These are phyloP conservation scores for Aureobasidium sp. DNA, from an alignment of 2,329 filamentous ascomycete genomes.

Conservation along the genomic window DNA sequence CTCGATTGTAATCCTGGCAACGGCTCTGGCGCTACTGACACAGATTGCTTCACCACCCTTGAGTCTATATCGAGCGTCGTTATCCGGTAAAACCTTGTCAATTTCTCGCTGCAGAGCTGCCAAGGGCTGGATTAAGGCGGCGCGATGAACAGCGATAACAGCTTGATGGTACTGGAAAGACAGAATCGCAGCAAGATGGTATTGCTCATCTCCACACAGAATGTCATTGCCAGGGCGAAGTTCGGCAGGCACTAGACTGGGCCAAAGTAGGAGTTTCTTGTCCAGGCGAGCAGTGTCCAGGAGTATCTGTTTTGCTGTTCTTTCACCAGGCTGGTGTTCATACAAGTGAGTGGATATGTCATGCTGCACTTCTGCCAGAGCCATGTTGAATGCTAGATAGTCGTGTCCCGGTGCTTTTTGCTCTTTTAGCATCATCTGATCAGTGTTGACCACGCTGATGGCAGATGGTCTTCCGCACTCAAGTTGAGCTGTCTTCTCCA, in stretches of 20 bases:
- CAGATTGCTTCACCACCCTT: constrained; percentile 9
- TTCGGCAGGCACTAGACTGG: constrained; percentile 4
- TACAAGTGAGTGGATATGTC: constrained; percentile 13
- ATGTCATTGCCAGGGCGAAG: constrained; percentile 7
- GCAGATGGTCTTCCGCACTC: constrained; percentile 12
- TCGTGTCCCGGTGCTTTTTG: constrained; percentile 6
- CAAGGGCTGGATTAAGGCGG: neutral
- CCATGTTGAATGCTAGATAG: constrained; percentile 7
- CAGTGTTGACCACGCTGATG: constrained; percentile 3
- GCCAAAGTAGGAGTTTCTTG: constrained; percentile 6
- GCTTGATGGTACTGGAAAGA: constrained; percentile 15
- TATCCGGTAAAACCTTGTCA: neutral
- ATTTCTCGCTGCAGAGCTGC: constrained; percentile 9
- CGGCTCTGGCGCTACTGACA: constrained; percentile 5
- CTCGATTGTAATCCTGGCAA: constrained; percentile 4
- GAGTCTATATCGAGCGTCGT: constrained; percentile 2
- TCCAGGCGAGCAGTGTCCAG: constrained; percentile 9
- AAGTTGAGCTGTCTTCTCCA: constrained; percentile 6
- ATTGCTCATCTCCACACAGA: neutral
- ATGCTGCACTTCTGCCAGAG: constrained; percentile 9
- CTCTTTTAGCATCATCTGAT: constrained; percentile 6
- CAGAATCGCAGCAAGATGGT: neutral
- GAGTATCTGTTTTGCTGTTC: constrained; percentile 1
- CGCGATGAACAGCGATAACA: constrained; percentile 9
- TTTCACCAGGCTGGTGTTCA: constrained; percentile 12